A percentile compares a stretch with the other conserved stretches of the same genome.
Evolutionary conservation across 1,139 yeast species (phyloP).

Genomic region (Yamadazyma triangularis): DNA sequence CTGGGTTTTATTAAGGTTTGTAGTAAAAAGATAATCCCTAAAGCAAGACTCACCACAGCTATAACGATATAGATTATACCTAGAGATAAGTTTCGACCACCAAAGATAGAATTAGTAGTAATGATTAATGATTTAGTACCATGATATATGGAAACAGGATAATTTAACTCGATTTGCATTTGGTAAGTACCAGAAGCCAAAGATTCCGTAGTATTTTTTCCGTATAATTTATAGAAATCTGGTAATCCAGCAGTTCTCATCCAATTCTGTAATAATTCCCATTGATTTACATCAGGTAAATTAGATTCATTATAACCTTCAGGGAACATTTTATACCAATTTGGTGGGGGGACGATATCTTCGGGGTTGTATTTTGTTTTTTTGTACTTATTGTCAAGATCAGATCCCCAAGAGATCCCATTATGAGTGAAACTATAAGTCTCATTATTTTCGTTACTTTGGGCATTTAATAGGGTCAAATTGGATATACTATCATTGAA

Average conservation of each 20-base stretch:
- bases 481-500: constrained; percentile 79
- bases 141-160: constrained; percentile 65
- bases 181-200: constrained; percentile 57
- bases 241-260: constrained; percentile 83
- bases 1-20: constrained; percentile 47
- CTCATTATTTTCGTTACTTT: constrained; percentile 33
- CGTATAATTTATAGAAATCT: constrained; percentile 61
- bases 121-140: constrained; percentile 67
- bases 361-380: constrained; percentile 66
- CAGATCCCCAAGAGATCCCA: constrained; percentile 87
- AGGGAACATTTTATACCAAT: constrained; percentile 84
- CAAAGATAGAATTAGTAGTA: constrained; percentile 63
- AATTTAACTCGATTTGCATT: constrained; percentile 56
- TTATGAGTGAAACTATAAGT: constrained; percentile 61
- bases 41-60: constrained; percentile 48
- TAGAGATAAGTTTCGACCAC: constrained; percentile 65
- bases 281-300: constrained; percentile 57
- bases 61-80: constrained; percentile 67
- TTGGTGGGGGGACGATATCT: constrained; percentile 92
- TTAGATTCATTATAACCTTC: constrained; percentile 82
- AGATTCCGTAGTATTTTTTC: constrained; percentile 47
- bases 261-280: constrained; percentile 64
- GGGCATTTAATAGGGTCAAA: constrained; percentile 42
- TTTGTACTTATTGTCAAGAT: constrained; percentile 65
- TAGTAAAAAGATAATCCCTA: constrained; percentile 42